phyloP scores from a whole-genome alignment of 2,329 filamentous ascomycete genomes.

The Paracorniculantispora psalliotae region DNA sequence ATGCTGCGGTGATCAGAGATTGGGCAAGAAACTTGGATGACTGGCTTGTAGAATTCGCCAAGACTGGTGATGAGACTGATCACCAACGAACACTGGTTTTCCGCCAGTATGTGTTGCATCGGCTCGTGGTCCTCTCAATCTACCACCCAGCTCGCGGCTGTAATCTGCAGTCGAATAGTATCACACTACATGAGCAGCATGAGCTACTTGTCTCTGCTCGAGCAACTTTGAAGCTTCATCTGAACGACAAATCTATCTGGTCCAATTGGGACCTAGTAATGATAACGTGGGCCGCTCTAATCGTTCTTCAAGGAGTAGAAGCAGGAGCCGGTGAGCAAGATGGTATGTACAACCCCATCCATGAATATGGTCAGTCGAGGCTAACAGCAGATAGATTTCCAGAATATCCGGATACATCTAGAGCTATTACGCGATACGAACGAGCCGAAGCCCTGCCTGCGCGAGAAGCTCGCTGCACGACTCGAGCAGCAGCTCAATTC shows the following conservation, averaged over 20 bases:
- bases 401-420: constrained; percentile 26
- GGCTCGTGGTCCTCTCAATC: constrained; percentile 37
- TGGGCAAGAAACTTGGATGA: constrained; percentile 38
- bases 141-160: constrained; percentile 38
- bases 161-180: constrained; percentile 33
- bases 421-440: constrained; percentile 25
- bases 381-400: constrained; percentile 17
- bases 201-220: constrained; percentile 37
- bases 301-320: constrained; percentile 38
- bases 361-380: neutral
- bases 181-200: constrained; percentile 34
- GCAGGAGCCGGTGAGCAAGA: constrained; percentile 34
- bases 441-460: constrained; percentile 22
- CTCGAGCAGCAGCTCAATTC: constrained; percentile 24
- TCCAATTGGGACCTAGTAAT: constrained; percentile 40
- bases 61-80: constrained; percentile 26
- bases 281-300: constrained; percentile 40
- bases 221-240: constrained; percentile 34
- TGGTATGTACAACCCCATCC: constrained; percentile 21
- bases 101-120: constrained; percentile 37
- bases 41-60: constrained; percentile 37
- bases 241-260: constrained; percentile 38
- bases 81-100: constrained; percentile 32
- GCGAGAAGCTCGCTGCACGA: constrained; percentile 20
- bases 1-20: constrained; percentile 36